Evolutionary conservation across 2,329 filamentous ascomycete species (phyloP).

Genomic region (Fonsecaea monophora): DNA sequence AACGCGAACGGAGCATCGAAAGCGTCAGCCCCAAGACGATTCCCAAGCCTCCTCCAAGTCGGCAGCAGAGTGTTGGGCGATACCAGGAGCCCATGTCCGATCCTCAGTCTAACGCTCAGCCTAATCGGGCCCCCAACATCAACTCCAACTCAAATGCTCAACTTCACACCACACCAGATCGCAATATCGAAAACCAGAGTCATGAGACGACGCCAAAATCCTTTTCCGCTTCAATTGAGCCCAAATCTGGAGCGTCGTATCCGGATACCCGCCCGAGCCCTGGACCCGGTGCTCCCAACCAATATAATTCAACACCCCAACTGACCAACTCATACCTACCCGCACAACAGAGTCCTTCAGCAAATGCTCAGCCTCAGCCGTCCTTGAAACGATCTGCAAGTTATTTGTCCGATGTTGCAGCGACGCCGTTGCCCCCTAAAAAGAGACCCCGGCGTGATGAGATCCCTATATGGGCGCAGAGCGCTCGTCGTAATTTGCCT

Average conservation of each 20-base stretch:
- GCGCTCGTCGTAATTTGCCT: conserved; percentile 47
- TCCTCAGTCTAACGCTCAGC: conserved; percentile 16
- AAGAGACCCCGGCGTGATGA: conserved; percentile 61
- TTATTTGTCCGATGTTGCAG: conserved; percentile 32
- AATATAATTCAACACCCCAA: conserved; percentile 28
- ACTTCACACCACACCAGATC: conserved; percentile 28
- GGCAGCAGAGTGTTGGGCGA: conserved; percentile 28
- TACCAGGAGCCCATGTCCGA: conserved; percentile 27
- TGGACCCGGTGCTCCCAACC: conserved; percentile 15
- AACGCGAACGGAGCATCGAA: conserved; percentile 39
- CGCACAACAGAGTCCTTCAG: conserved; percentile 26
- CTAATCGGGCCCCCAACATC: conserved; percentile 8
- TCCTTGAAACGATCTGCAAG: conserved; percentile 39
- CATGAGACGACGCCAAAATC: conserved; percentile 31
- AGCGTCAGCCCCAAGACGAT: conserved; percentile 43
- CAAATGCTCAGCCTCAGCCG: conserved; percentile 16
- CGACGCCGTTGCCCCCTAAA: conserved; percentile 49
- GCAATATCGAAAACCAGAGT: conserved; percentile 23
- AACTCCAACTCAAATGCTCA: conserved; percentile 14
- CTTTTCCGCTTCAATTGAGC: conserved; percentile 26
- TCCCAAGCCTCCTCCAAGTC: conserved; percentile 35
- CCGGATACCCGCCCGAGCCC: conserved; percentile 30
- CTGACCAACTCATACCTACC: conserved; percentile 32
- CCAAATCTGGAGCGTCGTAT: conserved; percentile 27
- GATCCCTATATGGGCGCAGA: conserved; percentile 60